Evolutionary conservation across 257 asterid genomes (phyloP), one percentile per base, ranked within the genome.

Genomic region (Ilex asprella): DNA sequence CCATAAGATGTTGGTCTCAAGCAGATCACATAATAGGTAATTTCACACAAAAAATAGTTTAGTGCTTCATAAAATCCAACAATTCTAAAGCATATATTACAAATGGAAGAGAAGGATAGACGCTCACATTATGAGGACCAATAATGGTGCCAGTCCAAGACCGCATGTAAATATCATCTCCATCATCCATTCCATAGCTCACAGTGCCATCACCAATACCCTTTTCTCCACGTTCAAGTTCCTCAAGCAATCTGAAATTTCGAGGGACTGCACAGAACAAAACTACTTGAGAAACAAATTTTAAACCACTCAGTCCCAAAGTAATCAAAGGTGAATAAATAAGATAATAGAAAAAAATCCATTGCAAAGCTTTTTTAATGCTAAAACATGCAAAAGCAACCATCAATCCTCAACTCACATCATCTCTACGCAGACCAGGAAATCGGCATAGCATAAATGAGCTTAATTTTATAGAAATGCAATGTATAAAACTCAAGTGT

Each of bases 161-260:
- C 31, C 93, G 85, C 93, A 84, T 83, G 77, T 79, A 88, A 43
- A 88, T 83, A 39, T 88, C 96, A 64, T 88, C 96, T 39, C 91
- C 96, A 67, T 88, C 96, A 53, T 88, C 96, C 94, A 88, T 88
- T 21, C 96, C 96, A 76, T 88, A 88, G 76, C 96, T 87, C 68
- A 87, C 95, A 29, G 93, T 84, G 35, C 93, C 94, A 74, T 87
- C 95, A 65, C 95, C 95, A 62, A 88, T 88, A 70, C 96, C 96
- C 66, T 88, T 86, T 66, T 88, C 96, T 30, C 96, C 96, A 16
- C 96, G 96, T 72, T 88, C 96, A 56, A 88, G 96, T 78, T 88
- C 96, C 80, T 88, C 96, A 67, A 88, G 69, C 81, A 86, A 82
- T 65, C 95, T 86, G 81, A 88, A 88, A 78, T 86, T 88, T 61